Conservation (phyloP, 768 basidiomycete species). For the Holtermannia corniformis region DNA sequence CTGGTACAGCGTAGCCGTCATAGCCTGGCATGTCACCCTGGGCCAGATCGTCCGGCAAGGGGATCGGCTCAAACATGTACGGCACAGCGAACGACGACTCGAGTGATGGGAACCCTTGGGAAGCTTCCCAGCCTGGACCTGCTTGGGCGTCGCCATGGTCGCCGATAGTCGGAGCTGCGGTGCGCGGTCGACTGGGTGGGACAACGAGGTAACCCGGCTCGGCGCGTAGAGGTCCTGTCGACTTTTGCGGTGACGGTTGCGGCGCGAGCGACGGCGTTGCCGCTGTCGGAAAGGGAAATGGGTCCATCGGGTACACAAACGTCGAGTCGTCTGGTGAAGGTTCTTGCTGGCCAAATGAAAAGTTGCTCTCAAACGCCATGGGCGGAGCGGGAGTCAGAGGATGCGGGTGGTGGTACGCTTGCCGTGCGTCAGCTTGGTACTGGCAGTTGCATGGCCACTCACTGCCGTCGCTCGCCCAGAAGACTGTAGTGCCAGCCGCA, state of each 20-base stretch:
- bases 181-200: background rate
- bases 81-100: slow-evolving; percentile 14
- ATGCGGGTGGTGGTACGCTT: no score
- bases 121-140: background rate
- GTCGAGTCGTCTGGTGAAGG: no score
- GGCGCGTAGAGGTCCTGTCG: background rate
- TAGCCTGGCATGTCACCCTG: slow-evolving; percentile 1
- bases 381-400: no score
- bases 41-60: slow-evolving; percentile 8
- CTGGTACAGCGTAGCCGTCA: slow-evolving; percentile 4
- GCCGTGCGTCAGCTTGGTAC: no score
- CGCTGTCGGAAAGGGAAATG: no score
- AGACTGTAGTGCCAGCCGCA: background rate
- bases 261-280: no score
- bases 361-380: no score
- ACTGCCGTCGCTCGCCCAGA: background rate
- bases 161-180: background rate
- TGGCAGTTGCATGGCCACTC: no score
- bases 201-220: slow-evolving; percentile 4
- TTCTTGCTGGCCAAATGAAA: no score
- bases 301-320: no score
- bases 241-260: no score
- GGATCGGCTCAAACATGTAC: slow-evolving; percentile 20
- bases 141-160: background rate
- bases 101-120: slow-evolving; percentile 5